These are phyloP conservation scores for Pyronema omphalodes DNA, from an alignment of 495 filamentous ascomycete species.

Conservation along the genomic window DNA sequence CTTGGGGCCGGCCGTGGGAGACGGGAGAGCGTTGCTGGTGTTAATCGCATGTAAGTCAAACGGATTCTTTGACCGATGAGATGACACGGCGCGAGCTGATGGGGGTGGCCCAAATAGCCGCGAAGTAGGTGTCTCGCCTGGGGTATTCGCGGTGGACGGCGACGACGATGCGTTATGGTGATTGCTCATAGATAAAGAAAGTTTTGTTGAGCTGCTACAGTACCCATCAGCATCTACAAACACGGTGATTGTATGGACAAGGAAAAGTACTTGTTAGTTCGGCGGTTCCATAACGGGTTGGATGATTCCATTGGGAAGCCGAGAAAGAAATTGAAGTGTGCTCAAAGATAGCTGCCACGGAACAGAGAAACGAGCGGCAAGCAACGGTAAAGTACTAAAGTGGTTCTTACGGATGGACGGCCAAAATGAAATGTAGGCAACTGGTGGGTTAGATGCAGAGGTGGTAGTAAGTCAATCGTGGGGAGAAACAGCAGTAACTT, in stretches of 20 bases:
- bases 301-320: slow-evolving; percentile 36
- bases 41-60: slow-evolving; percentile 45
- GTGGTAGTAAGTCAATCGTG: not conserved
- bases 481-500: not conserved
- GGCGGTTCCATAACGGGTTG: slow-evolving; percentile 72
- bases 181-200: slow-evolving; percentile 65
- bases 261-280: slow-evolving; percentile 56
- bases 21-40: slow-evolving; percentile 55
- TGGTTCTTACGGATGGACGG: slow-evolving; percentile 6
- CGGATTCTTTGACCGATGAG: slow-evolving; percentile 56
- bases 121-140: slow-evolving; percentile 43
- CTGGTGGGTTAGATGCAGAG: not conserved
- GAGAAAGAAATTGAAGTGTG: slow-evolving; percentile 18
- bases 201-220: slow-evolving; percentile 40
- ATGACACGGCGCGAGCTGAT: slow-evolving; percentile 56
- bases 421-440: too few relatives aligned
- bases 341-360: slow-evolving; percentile 17
- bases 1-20: slow-evolving; percentile 43
- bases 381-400: slow-evolving; percentile 20
- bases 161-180: slow-evolving; percentile 33
- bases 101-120: slow-evolving; percentile 32
- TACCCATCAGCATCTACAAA: slow-evolving; percentile 4
- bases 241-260: slow-evolving; percentile 5
- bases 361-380: slow-evolving; percentile 22
- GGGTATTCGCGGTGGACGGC: slow-evolving; percentile 46